Evolutionary conservation across 2,329 filamentous ascomycete genomes (phyloP), one percentile per base, ranked within the genome.

Genomic region (Calonectria pseudoturangicola): DNA sequence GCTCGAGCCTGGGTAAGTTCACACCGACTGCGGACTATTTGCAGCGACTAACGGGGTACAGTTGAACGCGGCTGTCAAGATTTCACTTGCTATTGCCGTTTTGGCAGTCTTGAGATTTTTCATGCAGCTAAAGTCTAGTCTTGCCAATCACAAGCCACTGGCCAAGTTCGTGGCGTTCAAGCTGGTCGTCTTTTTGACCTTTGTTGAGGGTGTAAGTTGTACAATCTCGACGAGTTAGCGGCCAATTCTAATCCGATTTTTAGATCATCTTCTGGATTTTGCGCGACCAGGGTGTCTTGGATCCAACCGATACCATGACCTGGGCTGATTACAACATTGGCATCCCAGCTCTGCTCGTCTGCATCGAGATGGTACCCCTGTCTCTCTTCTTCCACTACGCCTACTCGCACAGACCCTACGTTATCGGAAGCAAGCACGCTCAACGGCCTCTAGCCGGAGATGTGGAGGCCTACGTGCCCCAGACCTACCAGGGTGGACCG

Each of bases 91-190:
- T 0, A 16, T 62, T 21, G 74, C 76, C 0, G 69, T 78, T 9
- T 4, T 70, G 0, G 54, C 76, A 1, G 77, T 78, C 1, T 43
- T 78, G 0, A 71, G 68, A 27, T 75, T 78, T 51, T 78, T 77
- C 48, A 50, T 66, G 16, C 47, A 75, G 25, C 73, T 78, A 15
- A 78, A 72, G 51, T 66, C 48, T 12, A 71, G 75, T 13, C 73
- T 75, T 25, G 76, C 69, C 1, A 69, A 75, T 4, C 76, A 77
- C 15, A 68, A 54, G 4, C 76, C 76, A 0, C 68, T 78, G 25
- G 10, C 75, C 8, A 78, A 78, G 48, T 70, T 78, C 16, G 71
- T 77, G 4, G 76, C 76, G 1, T 78, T 78, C 54, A 78, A 78
- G 28, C 58, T 72, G 9, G 65, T 78, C 0, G 76, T 78, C 12